Conservation (phyloP, 768 basidiomycete genomes). For the Amanita subjunquillea region DNA sequence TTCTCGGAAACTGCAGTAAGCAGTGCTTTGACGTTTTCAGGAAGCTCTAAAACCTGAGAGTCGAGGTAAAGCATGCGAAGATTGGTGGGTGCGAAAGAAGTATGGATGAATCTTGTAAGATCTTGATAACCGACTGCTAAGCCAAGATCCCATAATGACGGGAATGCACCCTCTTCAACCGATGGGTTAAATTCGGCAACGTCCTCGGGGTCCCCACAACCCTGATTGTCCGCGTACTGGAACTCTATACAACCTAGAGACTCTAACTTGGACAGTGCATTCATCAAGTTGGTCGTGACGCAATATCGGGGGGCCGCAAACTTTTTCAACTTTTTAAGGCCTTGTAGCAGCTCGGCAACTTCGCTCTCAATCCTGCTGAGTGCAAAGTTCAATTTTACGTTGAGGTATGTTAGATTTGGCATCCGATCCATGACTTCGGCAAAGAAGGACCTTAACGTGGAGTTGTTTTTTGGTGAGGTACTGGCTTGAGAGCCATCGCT, state of each 20-base stretch:
- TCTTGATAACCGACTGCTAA: conserved; percentile 35
- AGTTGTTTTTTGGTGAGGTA: conserved; percentile 8
- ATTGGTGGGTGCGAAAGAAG: conserved; percentile 34
- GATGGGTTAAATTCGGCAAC: conserved; percentile 31
- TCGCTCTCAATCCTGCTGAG: conserved; percentile 30
- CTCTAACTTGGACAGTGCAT: conserved; percentile 31
- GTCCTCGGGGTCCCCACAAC: conserved; percentile 34
- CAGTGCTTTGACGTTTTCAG: conserved; percentile 29
- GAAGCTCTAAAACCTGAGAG: conserved; percentile 32
- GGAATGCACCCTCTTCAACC: conserved; percentile 40
- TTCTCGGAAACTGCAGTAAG: conserved; percentile 33
- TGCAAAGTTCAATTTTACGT: conserved; percentile 32
- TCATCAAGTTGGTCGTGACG: conserved; percentile 34
- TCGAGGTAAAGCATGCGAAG: conserved; percentile 45
- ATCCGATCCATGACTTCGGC: conserved; percentile 34
- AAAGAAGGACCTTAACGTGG: conserved; percentile 16
- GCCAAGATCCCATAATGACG: conserved; percentile 40
- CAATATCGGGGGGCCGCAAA: conserved; percentile 43
- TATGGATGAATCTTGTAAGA: conserved; percentile 32
- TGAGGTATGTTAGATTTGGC: conserved; percentile 36
- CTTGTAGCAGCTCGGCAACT: conserved; percentile 26
- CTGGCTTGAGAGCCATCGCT: conserved; percentile 13
- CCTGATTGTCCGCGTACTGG: conserved; percentile 37
- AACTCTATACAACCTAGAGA: conserved; percentile 42
- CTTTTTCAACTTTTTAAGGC: conserved; percentile 33